Evolutionary conservation across 257 asterid species (phyloP).

Genomic region (Solanum microdontum): DNA sequence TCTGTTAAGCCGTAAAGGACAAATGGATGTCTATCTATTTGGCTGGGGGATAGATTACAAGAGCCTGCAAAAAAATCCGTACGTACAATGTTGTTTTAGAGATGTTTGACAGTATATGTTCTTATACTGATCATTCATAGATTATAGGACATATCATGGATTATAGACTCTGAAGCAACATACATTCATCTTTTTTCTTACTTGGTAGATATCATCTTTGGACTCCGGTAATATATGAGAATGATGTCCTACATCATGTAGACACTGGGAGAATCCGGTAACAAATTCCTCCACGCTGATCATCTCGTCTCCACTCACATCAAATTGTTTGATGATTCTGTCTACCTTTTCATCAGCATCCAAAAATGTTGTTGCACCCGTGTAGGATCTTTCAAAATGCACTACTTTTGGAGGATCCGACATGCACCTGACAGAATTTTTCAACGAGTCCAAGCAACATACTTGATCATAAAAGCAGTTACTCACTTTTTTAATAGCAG

Average conservation of each 20-base stretch:
- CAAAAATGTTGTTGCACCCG: not conserved
- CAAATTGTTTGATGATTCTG: conserved; percentile 41
- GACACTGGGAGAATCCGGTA: conserved; percentile 33
- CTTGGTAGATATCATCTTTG: conserved; percentile 22
- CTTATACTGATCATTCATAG: not conserved
- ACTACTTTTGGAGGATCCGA: not conserved
- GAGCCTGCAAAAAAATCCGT: not conserved
- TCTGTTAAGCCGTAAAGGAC: no score
- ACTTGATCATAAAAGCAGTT: not conserved
- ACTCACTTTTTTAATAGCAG: conserved; percentile 38
- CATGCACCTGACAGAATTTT: not conserved
- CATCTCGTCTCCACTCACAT: conserved; percentile 23
- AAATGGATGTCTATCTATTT: no score
- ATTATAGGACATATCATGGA: not conserved
- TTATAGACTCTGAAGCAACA: not conserved
- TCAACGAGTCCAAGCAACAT: not conserved
- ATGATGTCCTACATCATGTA: conserved; percentile 5
- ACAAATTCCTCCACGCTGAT: conserved; percentile 41
- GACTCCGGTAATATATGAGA: not conserved
- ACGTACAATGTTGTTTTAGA: not conserved
- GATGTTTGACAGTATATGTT: not conserved
- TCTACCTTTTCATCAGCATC: conserved; percentile 27
- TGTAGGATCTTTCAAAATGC: not conserved
- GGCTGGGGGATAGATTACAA: not conserved
- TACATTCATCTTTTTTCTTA: not conserved